These are phyloP conservation scores for Paratinospora sagittata DNA, from an alignment of 164 flowering plant species.

Conservation along the genomic window DNA sequence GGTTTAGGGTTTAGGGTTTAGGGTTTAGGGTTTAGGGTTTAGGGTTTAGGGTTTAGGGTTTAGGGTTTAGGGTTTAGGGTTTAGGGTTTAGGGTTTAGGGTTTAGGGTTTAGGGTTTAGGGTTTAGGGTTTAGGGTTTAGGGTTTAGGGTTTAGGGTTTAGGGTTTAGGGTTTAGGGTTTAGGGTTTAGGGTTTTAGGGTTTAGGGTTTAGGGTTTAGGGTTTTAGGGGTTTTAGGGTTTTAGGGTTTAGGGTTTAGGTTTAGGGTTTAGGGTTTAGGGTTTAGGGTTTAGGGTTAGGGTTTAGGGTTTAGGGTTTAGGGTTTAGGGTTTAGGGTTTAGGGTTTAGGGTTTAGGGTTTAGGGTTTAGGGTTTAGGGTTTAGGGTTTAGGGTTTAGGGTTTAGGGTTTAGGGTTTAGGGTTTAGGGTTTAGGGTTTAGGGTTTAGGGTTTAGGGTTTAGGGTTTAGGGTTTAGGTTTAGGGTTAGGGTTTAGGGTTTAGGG, in stretches of 20 bases:
- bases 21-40: no score
- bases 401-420: slow-evolving; percentile 18
- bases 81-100: slow-evolving; percentile 16
- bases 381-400: slow-evolving; percentile 16
- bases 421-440: slow-evolving; percentile 20
- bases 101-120: slow-evolving; percentile 13
- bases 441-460: slow-evolving; percentile 12
- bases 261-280: slow-evolving; percentile 13
- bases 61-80: slow-evolving; percentile 13
- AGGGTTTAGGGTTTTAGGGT: slow-evolving; percentile 15
- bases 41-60: no score
- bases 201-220: slow-evolving; percentile 15
- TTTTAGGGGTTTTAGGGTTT: slow-evolving; percentile 13
- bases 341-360: slow-evolving; percentile 19
- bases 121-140: slow-evolving; percentile 15
- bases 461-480: slow-evolving; percentile 7
- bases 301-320: slow-evolving; percentile 16
- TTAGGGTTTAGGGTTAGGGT: slow-evolving; percentile 8
- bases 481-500: slow-evolving; percentile 11
- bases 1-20: no score
- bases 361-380: slow-evolving; percentile 17
- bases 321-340: slow-evolving; percentile 20
- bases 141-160: slow-evolving; percentile 12
- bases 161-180: slow-evolving; percentile 13
- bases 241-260: slow-evolving; percentile 19